Conservation (phyloP, 1,139 yeast species). For the Candida dubliniensis region DNA sequence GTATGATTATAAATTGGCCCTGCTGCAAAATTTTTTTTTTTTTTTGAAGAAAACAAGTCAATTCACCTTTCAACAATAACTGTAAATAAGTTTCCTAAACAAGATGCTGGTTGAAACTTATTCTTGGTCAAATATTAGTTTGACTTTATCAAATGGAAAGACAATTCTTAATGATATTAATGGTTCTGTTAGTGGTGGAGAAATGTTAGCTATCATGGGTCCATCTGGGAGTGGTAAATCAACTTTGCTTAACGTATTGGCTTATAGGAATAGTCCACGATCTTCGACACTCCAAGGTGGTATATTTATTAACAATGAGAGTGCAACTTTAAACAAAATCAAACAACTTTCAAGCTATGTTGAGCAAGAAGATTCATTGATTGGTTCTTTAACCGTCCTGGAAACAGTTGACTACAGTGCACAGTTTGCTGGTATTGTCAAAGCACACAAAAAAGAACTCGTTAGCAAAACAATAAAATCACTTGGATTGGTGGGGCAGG, state of each 20-base stretch:
- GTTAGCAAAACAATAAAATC: conserved; percentile 19
- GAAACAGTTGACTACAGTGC: conserved; percentile 26
- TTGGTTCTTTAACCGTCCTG: conserved; percentile 24
- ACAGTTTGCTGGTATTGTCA: conserved; percentile 16
- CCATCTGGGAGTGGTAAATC: conserved; percentile 28
- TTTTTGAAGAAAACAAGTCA: background rate
- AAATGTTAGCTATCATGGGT: conserved; percentile 28
- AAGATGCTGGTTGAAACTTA: conserved; percentile 4
- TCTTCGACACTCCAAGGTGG: conserved; percentile 12
- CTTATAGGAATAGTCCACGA: conserved; percentile 17
- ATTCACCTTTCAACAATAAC: background rate
- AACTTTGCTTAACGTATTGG: conserved; percentile 21
- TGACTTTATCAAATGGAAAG: conserved; percentile 47
- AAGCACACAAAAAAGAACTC: conserved; percentile 15
- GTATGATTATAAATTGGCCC: background rate
- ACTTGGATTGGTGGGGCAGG: conserved; percentile 21
- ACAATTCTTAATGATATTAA: conserved; percentile 18
- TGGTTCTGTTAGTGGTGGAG: conserved; percentile 26
- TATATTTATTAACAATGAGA: conserved; percentile 12
- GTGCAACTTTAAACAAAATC: conserved; percentile 10
- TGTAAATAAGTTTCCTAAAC: background rate
- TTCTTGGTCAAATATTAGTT: conserved; percentile 9
- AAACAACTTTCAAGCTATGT: conserved; percentile 23
- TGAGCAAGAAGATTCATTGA: conserved; percentile 27
- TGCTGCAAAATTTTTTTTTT: conserved; percentile 1